Evolutionary conservation across 2,329 filamentous ascomycete genomes (phyloP), one percentile per base, ranked within the genome.

Genomic region (Fusarium luffae): DNA sequence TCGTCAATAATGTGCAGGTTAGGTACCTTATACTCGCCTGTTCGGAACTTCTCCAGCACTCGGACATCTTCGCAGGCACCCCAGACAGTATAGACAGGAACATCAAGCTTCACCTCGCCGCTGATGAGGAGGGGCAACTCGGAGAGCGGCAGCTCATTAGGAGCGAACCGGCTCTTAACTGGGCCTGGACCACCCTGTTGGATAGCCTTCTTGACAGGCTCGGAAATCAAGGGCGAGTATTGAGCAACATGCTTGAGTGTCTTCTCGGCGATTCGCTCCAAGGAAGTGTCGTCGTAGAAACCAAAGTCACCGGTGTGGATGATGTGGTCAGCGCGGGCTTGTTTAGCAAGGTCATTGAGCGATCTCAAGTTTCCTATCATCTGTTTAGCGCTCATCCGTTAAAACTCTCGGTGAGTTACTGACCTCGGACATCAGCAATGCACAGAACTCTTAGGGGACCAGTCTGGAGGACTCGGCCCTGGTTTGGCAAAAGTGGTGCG

Each of bases 1-100:
- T 99, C 96, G 73, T 99, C 96, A 75, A 99, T 98, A 78, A 99
- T 97, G 85, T 98, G 94, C 72, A 99, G 89, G 79, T 99, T 99
- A 76, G 91, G 90, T 42, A 99, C 92, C 84, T 98, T 98, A 85
- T 99, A 99, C 83, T 99, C 96, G 72, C 93, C 93, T 14, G 96
- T 98, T 69, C 96, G 89, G 82, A 99, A 97, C 84, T 97, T 98
- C 82, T 99, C 96, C 76, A 99, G 82, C 28, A 99, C 96, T 61
- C 96, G 91, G 21, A 99, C 96, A 86, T 99, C 96, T 82, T 99
- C 96, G 78, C 96, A 99, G 49, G 96, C 96, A 78, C 96, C 96
- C 96, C 96, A 99, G 40, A 99, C 96, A 42, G 96, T 99, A 83
- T 98, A 98, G 59, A 99, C 96, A 1, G 96, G 96, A 61, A 99